Percentiles rank a stretch among this genome's conserved stretches.
phyloP scores from a whole-genome alignment of 176 grass and related monocot genomes.

The Pontederia paniculata region DNA sequence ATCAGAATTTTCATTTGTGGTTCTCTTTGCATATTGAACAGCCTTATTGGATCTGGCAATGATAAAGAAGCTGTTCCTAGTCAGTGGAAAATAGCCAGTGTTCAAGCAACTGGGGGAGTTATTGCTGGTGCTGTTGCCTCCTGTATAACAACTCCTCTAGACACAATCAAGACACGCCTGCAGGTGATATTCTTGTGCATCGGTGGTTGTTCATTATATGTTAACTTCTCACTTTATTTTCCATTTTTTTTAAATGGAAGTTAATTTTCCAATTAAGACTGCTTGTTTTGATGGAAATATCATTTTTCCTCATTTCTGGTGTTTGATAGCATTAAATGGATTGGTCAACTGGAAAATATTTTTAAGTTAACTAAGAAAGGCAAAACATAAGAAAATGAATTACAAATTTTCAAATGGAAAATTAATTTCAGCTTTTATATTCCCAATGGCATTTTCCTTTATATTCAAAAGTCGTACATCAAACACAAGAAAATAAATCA shows the following conservation, averaged over 20 bases:
- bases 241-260: no score
- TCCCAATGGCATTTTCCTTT: no score
- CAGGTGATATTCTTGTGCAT: constrained; percentile 38
- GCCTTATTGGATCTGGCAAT: constrained; percentile 45
- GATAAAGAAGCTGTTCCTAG: constrained; percentile 44
- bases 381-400: neutral
- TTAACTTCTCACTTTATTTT: no score
- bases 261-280: no score
- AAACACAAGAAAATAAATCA: no score
- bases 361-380: neutral
- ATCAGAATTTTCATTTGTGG: neutral
- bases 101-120: constrained; percentile 87
- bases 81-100: constrained; percentile 55
- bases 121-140: constrained; percentile 75
- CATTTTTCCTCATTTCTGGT: no score
- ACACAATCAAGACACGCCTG: constrained; percentile 93
- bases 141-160: constrained; percentile 88
- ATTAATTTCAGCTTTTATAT: neutral
- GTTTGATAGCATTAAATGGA: no score
- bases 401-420: neutral
- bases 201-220: neutral
- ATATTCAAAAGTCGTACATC: no score
- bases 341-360: neutral
- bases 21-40: constrained; percentile 26
- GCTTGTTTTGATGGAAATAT: no score